These are phyloP conservation scores for Leptographium wingfieldii DNA, from an alignment of 2,329 filamentous ascomycete species.

Conservation along the genomic window DNA sequence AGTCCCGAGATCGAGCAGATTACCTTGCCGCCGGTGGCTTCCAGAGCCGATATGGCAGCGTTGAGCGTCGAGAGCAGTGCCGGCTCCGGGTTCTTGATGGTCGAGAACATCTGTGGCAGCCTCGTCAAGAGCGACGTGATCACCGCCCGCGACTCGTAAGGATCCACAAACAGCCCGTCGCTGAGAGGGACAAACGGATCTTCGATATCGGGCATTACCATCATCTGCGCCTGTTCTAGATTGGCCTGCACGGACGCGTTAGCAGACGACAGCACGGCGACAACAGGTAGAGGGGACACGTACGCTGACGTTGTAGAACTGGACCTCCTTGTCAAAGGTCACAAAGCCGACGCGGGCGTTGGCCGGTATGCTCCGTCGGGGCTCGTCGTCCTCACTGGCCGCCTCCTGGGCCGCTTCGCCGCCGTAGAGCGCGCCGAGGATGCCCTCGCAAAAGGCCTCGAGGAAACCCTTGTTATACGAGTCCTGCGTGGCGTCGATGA, in stretches of 20 bases:
- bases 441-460: slow-evolving; percentile 80
- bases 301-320: slow-evolving; percentile 87
- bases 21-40: slow-evolving; percentile 83
- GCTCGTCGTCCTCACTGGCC: slow-evolving; percentile 38
- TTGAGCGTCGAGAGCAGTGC: slow-evolving; percentile 75
- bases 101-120: slow-evolving; percentile 75
- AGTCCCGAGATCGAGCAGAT: slow-evolving; percentile 78
- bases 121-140: slow-evolving; percentile 78
- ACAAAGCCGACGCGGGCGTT: slow-evolving; percentile 88
- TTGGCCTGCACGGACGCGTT: slow-evolving; percentile 35
- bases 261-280: too few relatives aligned
- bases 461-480: slow-evolving; percentile 83
- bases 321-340: slow-evolving; percentile 91
- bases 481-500: slow-evolving; percentile 89
- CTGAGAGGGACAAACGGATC: slow-evolving; percentile 91
- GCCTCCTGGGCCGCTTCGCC: slow-evolving; percentile 41
- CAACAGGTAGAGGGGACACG: not conserved
- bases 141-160: slow-evolving; percentile 74
- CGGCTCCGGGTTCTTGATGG: slow-evolving; percentile 81
- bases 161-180: slow-evolving; percentile 88
- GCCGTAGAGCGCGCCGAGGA: slow-evolving; percentile 74
- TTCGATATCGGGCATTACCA: slow-evolving; percentile 96
- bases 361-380: slow-evolving; percentile 51
- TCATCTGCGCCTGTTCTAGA: slow-evolving; percentile 85
- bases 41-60: slow-evolving; percentile 70